Evolutionary conservation across 805 yeast genomes (phyloP), one percentile per base, ranked within the genome.

Genomic region (Candida endomychidarum): DNA sequence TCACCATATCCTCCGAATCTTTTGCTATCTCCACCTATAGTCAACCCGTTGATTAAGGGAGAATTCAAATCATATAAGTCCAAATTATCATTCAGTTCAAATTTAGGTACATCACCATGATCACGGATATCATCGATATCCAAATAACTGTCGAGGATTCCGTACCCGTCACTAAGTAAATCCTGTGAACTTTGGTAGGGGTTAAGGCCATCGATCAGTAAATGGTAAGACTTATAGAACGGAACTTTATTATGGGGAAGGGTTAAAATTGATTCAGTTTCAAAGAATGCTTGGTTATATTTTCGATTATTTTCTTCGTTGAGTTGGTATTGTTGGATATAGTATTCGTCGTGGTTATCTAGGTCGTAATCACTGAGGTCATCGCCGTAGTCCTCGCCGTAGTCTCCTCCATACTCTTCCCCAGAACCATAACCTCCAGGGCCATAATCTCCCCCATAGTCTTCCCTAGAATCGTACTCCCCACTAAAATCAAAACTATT

Each of bases 11-110:
- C n/a, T n/a, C n/a, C n/a, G n/a, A n/a, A n/a, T n/a, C n/a, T n/a
- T n/a, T n/a, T n/a, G n/a, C n/a, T n/a, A 41, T 54, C 59, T 14
- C 50, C 46, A 2, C 68, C 68, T 8, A 63, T 41, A 1, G 64
- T 63, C 18, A 64, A 46, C 0, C 70, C 70, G 41, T 60, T 63
- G 10, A 64, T 57, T 6, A 63, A 35, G 2, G 70, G 70, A 14
- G 65, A 58, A 34, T 47, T 48, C 8, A 58, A 34, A 30, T 62
- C 68, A 43, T 43, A 56, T 7, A 56, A 34, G n/a, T 55, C 52
- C 14, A 53, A 41, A 19, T 47, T 42, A 23, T 51, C 55, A 16
- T 34, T 28, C 3, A 46, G 21, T 12, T 42, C 35, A 15, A 41
- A 36, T 15, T 38, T 46, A 3, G 54, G 52, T 1, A 51, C 41